Percentiles rank a stretch among this genome's conserved stretches.
phyloP scores from a whole-genome alignment of 2,329 filamentous ascomycete species.

The Fusarium abutilonis region DNA sequence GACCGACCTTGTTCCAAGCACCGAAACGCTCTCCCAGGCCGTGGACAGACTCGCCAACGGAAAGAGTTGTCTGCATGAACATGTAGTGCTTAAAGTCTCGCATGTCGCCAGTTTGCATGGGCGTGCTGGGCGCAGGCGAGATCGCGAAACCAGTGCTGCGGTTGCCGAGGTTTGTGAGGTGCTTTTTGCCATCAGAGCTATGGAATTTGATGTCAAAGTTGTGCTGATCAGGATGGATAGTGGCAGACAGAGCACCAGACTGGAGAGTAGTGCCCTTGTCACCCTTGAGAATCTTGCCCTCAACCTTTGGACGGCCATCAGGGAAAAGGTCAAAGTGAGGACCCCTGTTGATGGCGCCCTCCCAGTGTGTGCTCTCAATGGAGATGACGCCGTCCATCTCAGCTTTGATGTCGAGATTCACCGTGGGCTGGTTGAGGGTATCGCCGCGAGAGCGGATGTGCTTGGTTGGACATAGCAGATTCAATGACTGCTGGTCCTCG shows the following conservation, averaged over 20 bases:
- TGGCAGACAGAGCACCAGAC: conserved; percentile 51
- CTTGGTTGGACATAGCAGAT: conserved; percentile 64
- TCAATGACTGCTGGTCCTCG: conserved; percentile 58
- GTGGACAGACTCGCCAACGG: conserved; percentile 73
- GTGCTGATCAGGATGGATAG: conserved; percentile 50
- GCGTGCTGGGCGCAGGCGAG: conserved; percentile 48
- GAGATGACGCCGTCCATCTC: conserved; percentile 55
- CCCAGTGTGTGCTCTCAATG: conserved; percentile 54
- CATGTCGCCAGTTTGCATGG: conserved; percentile 50
- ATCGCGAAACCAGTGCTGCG: conserved; percentile 55
- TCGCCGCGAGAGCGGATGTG: conserved; percentile 64
- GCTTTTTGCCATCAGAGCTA: conserved; percentile 49
- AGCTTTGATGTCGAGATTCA: conserved; percentile 55
- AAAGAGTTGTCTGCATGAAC: conserved; percentile 64
- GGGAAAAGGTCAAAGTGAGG: conserved; percentile 55
- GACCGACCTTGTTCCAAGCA: conserved; percentile 79
- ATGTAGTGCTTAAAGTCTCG: conserved; percentile 63
- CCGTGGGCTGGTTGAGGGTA: conserved; percentile 64
- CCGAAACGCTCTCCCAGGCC: conserved; percentile 82
- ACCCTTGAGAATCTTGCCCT: conserved; percentile 45
- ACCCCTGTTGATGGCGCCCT: conserved; percentile 50
- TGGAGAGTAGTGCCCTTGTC: conserved; percentile 51
- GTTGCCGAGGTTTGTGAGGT: conserved; percentile 52
- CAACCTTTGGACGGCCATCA: conserved; percentile 46
- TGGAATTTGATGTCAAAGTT: conserved; percentile 54